Conservation (phyloP, 1,139 yeast species). For the Candida sp. region DNA sequence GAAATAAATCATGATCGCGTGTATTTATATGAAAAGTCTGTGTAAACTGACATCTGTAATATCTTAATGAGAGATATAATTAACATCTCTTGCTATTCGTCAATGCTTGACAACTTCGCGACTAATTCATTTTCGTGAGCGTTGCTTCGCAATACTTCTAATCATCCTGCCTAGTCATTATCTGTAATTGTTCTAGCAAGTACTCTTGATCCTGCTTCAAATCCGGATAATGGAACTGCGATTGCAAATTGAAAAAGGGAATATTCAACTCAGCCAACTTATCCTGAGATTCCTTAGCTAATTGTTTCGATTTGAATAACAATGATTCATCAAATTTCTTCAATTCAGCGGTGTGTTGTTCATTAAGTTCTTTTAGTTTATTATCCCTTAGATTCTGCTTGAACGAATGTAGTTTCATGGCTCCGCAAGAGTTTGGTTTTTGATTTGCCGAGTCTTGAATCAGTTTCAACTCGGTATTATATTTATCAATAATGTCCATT, state of each 20-base stretch:
- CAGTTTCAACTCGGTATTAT: slow-evolving; percentile 6
- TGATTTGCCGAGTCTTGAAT: background rate
- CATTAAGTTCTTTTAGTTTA: slow-evolving; percentile 7
- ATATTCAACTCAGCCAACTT: slow-evolving; percentile 15
- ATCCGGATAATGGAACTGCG: slow-evolving; percentile 20
- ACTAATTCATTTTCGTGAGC: background rate
- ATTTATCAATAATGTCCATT: slow-evolving; percentile 9
- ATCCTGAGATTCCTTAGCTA: slow-evolving; percentile 14
- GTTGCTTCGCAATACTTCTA: no score
- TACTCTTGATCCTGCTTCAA: slow-evolving; percentile 20
- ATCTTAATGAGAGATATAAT: no score
- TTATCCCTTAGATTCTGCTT: slow-evolving; percentile 4
- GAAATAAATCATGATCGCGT: no score
- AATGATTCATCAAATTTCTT: slow-evolving; percentile 15
- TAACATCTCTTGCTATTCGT: no score
- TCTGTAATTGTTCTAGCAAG: slow-evolving; percentile 12
- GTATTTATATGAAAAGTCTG: no score
- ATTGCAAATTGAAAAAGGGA: slow-evolving; percentile 22
- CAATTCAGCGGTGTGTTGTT: slow-evolving; percentile 10
- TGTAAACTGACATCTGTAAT: no score
- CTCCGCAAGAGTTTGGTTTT: slow-evolving; percentile 3
- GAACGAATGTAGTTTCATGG: slow-evolving; percentile 1
- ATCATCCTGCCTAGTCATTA: no score
- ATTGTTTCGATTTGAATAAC: slow-evolving; percentile 12
- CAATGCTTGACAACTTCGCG: background rate